Base-by-base conservation (phyloP, 352 stramenopile species). In the Phytophthora fragariae region DNA sequence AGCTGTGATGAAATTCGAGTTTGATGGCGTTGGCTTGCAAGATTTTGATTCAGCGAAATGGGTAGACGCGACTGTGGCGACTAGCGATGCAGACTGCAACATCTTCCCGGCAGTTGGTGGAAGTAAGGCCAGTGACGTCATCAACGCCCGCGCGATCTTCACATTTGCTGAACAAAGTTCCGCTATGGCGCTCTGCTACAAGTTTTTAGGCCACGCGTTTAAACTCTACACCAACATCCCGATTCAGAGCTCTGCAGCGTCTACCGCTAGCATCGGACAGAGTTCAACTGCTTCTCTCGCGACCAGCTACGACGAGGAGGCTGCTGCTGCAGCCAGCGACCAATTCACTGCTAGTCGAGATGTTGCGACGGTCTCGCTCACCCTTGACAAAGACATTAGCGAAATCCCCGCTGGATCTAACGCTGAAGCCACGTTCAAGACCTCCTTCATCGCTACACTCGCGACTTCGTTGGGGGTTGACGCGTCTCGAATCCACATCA, bases 41-140 rank as follows among this genome's bases (percentile, higher is more conserved):
- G 86, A 93, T 56, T 91, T 93, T 52, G 86, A 93, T 35, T 19
- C 66, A 0, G 83, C 68, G 0, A 93, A 93, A 57, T 93, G 86
- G 86, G 74, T 93, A 0, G 68, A 75, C 5, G 67, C 62, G 5
- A 33, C 35, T 0, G 66, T 65, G 19, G 76, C 76, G 7, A 50
- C 41, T 0, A 73, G 5, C 10, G 84, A 93, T 56, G 55, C 55
- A 6, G 73, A 86, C 24, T 93, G 86, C 47, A 78, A 77, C 5
- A 52, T n/a, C 10, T 70, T 90, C 33, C 59, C 72, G 5, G 59
- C 77, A 1, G 65, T 88, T 29, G 84, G 77, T 33, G 81, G 82
- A 0, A 93, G 86, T 50, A 56, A 62, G 9, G 37, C 44, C 11
- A 65, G 49, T 8, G 70, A 72, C 17, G 68, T 93, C 4, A 70